Evolutionary conservation across 2,329 filamentous ascomycete species (phyloP).

Genomic region (Trichophyton schoenleinii): DNA sequence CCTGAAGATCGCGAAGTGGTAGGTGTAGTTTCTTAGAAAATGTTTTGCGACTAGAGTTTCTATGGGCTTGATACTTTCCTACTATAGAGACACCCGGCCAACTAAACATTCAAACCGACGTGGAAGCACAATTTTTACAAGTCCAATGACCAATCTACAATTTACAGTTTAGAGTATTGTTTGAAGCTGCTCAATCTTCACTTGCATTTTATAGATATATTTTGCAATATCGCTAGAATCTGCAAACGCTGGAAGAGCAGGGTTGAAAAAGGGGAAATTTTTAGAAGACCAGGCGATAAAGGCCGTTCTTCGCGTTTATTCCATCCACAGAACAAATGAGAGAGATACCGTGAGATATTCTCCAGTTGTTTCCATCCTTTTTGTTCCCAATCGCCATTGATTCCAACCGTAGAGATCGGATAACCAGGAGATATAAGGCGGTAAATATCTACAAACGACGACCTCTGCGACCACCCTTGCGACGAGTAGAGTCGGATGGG

Average conservation of each 20-base stretch:
- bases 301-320: conserved; percentile 44
- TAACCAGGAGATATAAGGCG: conserved; percentile 6
- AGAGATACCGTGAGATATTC: conserved; percentile 22
- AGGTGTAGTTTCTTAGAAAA: neutral
- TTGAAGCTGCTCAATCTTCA: neutral
- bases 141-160: neutral
- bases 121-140: neutral
- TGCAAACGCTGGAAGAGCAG: neutral
- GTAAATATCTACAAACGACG: conserved; percentile 71
- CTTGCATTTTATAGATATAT: conserved; percentile 3
- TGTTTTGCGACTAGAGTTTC: neutral
- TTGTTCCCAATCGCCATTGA: conserved; percentile 9
- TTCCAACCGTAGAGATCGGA: conserved; percentile 11
- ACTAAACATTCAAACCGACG: neutral
- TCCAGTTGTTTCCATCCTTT: conserved; percentile 20
- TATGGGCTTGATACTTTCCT: neutral
- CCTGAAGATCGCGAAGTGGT: neutral
- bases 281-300: conserved; percentile 39
- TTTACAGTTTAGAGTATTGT: neutral
- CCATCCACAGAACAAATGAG: conserved; percentile 31
- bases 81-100: neutral
- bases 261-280: conserved; percentile 3
- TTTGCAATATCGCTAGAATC: neutral
- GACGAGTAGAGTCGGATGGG: conserved; percentile 96
- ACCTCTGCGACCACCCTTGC: conserved; percentile 99